Evolutionary conservation across 805 yeast genomes (phyloP).

Genomic region (Dipodascus albidus): DNA sequence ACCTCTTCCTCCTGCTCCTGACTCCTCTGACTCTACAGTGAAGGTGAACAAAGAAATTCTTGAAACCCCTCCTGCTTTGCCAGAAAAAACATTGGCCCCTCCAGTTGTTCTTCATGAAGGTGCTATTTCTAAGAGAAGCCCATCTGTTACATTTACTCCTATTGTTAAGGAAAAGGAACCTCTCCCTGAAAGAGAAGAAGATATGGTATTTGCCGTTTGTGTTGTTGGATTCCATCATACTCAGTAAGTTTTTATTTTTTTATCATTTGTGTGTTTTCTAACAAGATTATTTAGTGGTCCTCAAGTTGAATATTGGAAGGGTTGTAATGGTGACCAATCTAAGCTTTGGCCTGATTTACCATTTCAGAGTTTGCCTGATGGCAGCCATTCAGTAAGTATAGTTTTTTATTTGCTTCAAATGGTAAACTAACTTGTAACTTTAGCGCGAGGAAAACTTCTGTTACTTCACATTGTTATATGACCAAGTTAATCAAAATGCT

Average conservation of each 20-base stretch:
- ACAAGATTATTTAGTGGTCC: slow-evolving; percentile 59
- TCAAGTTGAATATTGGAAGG: slow-evolving; percentile 84
- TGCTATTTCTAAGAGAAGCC: background rate
- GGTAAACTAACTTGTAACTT: background rate
- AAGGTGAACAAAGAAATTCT: background rate
- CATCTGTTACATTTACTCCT: slow-evolving; percentile 1
- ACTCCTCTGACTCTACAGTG: too few species aligned
- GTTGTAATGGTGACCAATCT: slow-evolving; percentile 32
- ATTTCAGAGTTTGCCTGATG: slow-evolving; percentile 93
- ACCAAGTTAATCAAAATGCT: slow-evolving; percentile 36
- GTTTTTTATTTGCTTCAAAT: background rate
- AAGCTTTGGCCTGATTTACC: slow-evolving; percentile 77
- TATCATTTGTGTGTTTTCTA: background rate
- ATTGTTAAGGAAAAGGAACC: background rate
- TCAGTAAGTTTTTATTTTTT: background rate
- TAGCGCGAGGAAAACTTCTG: slow-evolving; percentile 81
- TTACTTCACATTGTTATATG: slow-evolving; percentile 73
- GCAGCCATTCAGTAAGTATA: slow-evolving; percentile 56
- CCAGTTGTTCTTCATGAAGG: background rate
- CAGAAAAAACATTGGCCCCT: background rate
- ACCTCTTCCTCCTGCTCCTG: background rate
- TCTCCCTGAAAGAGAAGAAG: slow-evolving; percentile 4
- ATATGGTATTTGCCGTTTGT: slow-evolving; percentile 66
- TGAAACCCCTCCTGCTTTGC: background rate
- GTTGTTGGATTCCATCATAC: slow-evolving; percentile 87